Evolutionary conservation across 1,284 basidiomycete genomes (phyloP), one percentile per base, ranked within the genome.

Genomic region (Trichosporon faecale): DNA sequence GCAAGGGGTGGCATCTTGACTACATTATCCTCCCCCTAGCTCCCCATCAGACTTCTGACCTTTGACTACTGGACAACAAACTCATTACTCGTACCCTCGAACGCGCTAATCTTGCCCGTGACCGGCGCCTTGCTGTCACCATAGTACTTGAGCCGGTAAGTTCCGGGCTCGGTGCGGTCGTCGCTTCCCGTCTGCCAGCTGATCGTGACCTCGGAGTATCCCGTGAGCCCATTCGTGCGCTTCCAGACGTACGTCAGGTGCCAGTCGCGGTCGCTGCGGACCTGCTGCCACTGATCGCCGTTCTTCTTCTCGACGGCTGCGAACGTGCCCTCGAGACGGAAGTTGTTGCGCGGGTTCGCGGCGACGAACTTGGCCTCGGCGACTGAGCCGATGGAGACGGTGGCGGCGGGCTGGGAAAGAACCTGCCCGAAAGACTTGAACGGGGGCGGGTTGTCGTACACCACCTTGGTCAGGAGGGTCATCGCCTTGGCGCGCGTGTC

Each of bases 321-420:
- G 23, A 31, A 72, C 1, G 71, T 72, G 33, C 65, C 65, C 67
- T 70, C 71, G 37, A 72, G 67, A 7, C 71, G 71, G 8, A 72
- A 66, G 65, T 72, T 70, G 67, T 72, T 72, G 49, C 71, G 68
- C 31, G 71, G 71, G 67, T 70, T 72, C 21, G 71, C 66, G 31
- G 37, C 71, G 65, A 66, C 65, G 67, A 70, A 72, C 23, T 9
- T 5, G 1, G 65, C 71, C 3, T 9, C 23, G 23, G 55, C 68
- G 9, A 29, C n/a, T 4, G 14, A 23, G 12, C 71, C 71, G 14
- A 16, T 31, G 27, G 27, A 3, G 65, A 60, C 55, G 27, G 64
- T 31, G 12, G 12, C 21, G 0, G 44, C 6, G 8, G 71, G 71
- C 65, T 70, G 60, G 3, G 61, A n/a, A 25, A 68, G 35, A 6